Evolutionary conservation across 495 filamentous ascomycete species (phyloP), one percentile per base, ranked within the genome.

Genomic region (Penicillium silybi): DNA sequence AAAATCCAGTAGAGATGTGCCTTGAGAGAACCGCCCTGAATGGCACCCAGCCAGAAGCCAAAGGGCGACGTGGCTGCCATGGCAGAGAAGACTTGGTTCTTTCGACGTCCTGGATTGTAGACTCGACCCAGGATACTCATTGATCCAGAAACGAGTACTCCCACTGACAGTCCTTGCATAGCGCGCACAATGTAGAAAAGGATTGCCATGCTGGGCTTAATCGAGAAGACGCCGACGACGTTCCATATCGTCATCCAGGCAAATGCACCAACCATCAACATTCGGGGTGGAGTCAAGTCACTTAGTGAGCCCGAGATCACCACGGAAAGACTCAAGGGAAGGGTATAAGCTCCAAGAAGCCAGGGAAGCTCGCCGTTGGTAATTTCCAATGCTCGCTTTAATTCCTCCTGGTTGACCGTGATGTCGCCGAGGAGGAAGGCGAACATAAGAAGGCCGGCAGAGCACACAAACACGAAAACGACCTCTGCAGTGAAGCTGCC

Each of bases 371-470:
- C 58, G 4, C 70, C 67, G 34, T 66, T 68, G 23, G 46, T 61
- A 18, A 79, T 63, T 0, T 63, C 72, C 10, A 78, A 52, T 11
- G 68, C 67, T 0, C 48, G 10, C 26, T 59, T 58, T 22, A 77
- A 59, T 7, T 60, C 50, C 16, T 60, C 50, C 48, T 79, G 76
- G 11, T 63, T 64, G 0, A 72, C 68, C 0, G 61, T 61, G 23
- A 74, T 63, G 44, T 79, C 70, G 0, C 76, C 76, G 25, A 73
- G 61, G 3, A 73, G 58, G 20, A 77, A 71, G 1, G 73, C 64
- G 47, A 74, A 78, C n/a, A 79, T 62, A 52, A 79, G 53, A 44
- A 77, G 66, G 1, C 74, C 70, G 13, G 67, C 64, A 1, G 72
- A 73, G 57, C 73, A 79, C 16, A 76, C 69, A 0, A 67, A 49